Evolutionary conservation across 768 basidiomycete genomes (phyloP), one percentile per base, ranked within the genome.

Genomic region (Phylloporus arenicola): DNA sequence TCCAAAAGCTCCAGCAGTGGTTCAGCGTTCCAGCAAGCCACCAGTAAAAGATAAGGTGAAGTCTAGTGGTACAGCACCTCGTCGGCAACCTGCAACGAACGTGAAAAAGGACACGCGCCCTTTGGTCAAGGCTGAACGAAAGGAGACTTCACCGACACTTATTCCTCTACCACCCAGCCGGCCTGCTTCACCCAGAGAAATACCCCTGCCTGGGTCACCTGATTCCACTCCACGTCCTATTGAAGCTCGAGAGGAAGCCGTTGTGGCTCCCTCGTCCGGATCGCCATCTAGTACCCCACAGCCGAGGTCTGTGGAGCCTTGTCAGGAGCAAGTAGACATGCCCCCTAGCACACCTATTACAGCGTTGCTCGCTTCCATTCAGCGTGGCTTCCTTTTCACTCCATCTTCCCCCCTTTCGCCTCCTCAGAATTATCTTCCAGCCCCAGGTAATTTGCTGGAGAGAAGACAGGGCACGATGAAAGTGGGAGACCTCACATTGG

Each of bases 371-470:
- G 70, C 74, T 14, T 68, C 83, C 3, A 87, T 87, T 48, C 77
- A 86, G 55, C 77, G 74, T 14, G 85, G 84, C 29, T 87, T 87
- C 64, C 64, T 82, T n/a, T 75, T 80, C 56, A 81, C 83, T 4
- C 84, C 83, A 14, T 72, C 71, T n/a, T 74, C 78, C 1, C 81
- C 82, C 2, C 70, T 84, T 33, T 82, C 83, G 2, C 82, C 82
- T 16, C 76, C 79, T 22, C 70, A 77, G 48, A 69, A 73, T 27
- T 78, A 81, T 52, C 53, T 67, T 40, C 48, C 37, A 43, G 30
- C 17, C 5, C 35, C 35, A 6, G 49, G 46, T 16, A 22, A 42
- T 12, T 30, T 52, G 1, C 44, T 14, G 17, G 57, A 51, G 37
- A 52, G 51, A 27, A 55, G n/a, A 41, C 55, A 52, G 19, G 47